phyloP scores from a whole-genome alignment of 192 early-diverging fungal genomes.

The Tieghemiomyces parasiticus region DNA sequence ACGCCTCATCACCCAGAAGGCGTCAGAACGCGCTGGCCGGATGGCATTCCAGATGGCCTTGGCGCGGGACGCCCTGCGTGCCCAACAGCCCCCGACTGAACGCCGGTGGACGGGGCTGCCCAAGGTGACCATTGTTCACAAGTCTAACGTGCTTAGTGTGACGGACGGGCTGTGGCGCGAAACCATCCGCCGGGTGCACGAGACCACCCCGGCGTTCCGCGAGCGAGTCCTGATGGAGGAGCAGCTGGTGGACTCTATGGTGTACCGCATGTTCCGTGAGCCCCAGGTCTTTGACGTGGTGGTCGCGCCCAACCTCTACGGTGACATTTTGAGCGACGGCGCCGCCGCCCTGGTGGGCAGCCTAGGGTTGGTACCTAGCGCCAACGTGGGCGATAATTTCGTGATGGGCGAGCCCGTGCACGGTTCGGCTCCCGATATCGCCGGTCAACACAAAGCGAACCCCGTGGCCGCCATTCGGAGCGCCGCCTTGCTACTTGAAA shows the following conservation, averaged over 20 bases:
- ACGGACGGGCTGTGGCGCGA: constrained; percentile 97
- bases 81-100: constrained; percentile 30
- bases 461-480: constrained; percentile 92
- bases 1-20: constrained; percentile 78
- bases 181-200: constrained; percentile 60
- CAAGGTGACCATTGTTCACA: constrained; percentile 92
- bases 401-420: constrained; percentile 93
- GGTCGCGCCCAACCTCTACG: constrained; percentile 95
- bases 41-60: constrained; percentile 92
- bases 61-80: constrained; percentile 53
- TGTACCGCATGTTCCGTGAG: constrained; percentile 96
- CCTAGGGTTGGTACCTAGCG: constrained; percentile 87
- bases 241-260: constrained; percentile 99
- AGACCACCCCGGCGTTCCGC: constrained; percentile 39
- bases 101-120: constrained; percentile 48
- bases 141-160: constrained; percentile 88
- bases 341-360: constrained; percentile 93
- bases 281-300: constrained; percentile 91
- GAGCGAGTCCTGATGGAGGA: constrained; percentile 69
- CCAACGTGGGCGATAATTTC: constrained; percentile 93
- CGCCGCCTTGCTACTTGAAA: constrained; percentile 81
- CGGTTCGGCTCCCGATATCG: constrained; percentile 96
- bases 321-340: constrained; percentile 95
- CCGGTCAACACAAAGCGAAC: constrained; percentile 92
- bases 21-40: constrained; percentile 69